Evolutionary conservation across 179 eudicot species (phyloP).

Genomic region (Spinacia oleracea): DNA sequence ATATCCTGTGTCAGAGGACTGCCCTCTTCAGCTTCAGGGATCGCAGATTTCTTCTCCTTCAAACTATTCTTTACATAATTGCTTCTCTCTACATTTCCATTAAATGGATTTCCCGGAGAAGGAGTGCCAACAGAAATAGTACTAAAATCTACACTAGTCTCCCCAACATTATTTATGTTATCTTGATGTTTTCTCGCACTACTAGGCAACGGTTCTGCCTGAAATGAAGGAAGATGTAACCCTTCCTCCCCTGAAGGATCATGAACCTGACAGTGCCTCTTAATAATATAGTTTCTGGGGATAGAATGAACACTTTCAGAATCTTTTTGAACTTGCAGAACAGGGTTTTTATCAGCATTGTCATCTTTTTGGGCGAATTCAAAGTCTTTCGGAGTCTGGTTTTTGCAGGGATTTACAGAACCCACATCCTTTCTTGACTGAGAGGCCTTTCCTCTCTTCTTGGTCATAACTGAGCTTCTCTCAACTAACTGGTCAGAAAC

Average conservation of each 20-base stretch:
- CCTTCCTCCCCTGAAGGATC: slow-evolving; percentile 19
- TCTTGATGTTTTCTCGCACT: slow-evolving; percentile 13
- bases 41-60: slow-evolving; percentile 19
- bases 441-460: slow-evolving; percentile 22
- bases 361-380: slow-evolving; percentile 8
- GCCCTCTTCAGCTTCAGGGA: slow-evolving; percentile 17
- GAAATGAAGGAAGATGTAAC: slow-evolving; percentile 6
- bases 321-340: slow-evolving; percentile 15
- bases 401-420: slow-evolving; percentile 16
- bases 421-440: slow-evolving; percentile 23
- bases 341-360: slow-evolving; percentile 8
- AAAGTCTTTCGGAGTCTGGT: slow-evolving; percentile 14
- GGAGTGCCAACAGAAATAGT: not conserved
- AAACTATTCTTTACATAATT: slow-evolving; percentile 2
- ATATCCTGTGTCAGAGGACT: slow-evolving; percentile 8
- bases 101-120: not conserved
- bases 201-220: slow-evolving; percentile 15
- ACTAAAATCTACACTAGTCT: slow-evolving; percentile 15
- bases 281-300: slow-evolving; percentile 5
- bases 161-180: slow-evolving; percentile 6
- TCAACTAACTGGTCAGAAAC: slow-evolving; percentile 22
- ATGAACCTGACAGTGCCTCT: slow-evolving; percentile 10
- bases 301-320: slow-evolving; percentile 16
- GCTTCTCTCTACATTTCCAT: slow-evolving; percentile 16
- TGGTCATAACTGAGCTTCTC: slow-evolving; percentile 24